phyloP scores from a whole-genome alignment of 2,329 filamentous ascomycete species.

The Shiraia bambusicola region DNA sequence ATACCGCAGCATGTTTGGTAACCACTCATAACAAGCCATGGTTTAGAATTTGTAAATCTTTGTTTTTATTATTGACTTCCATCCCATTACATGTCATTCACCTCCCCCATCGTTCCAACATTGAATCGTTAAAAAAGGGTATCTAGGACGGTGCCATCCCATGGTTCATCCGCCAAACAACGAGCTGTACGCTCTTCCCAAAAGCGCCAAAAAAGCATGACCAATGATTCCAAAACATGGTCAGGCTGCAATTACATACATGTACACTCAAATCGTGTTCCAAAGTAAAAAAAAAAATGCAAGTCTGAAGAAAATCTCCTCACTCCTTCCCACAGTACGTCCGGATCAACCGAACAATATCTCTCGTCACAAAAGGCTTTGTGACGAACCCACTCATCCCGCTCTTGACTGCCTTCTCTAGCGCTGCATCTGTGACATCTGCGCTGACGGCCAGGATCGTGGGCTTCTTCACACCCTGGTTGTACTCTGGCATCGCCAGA shows the following conservation, averaged over 20 bases:
- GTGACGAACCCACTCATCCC: slow-evolving; percentile 70
- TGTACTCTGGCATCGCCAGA: slow-evolving; percentile 49
- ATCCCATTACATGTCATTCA: not conserved
- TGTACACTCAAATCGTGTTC: slow-evolving; percentile 4
- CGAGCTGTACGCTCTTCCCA: slow-evolving; percentile 8
- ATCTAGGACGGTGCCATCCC: slow-evolving; percentile 3
- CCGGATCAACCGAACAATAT: slow-evolving; percentile 62
- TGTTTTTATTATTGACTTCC: slow-evolving; percentile 1
- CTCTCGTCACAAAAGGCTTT: slow-evolving; percentile 65
- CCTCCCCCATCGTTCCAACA: not conserved
- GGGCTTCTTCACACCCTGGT: slow-evolving; percentile 38
- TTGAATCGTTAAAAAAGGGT: slow-evolving; percentile 7
- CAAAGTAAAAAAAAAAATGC: slow-evolving; percentile 1
- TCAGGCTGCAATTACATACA: slow-evolving; percentile 2
- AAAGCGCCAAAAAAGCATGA: slow-evolving; percentile 1
- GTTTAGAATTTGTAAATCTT: not conserved
- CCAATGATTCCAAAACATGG: not conserved
- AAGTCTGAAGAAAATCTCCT: slow-evolving; percentile 3
- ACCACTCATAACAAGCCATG: too few relatives aligned
- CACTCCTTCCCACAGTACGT: slow-evolving; percentile 44
- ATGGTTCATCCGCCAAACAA: slow-evolving; percentile 4
- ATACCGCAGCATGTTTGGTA: too few relatives aligned
- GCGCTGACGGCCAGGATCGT: slow-evolving; percentile 65
- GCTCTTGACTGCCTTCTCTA: slow-evolving; percentile 60
- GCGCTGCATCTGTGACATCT: slow-evolving; percentile 65